Percentiles rank a stretch among this genome's conserved stretches.
These are phyloP conservation scores for Suillus bovinus DNA, from an alignment of 768 basidiomycete species.

Conservation along the genomic window DNA sequence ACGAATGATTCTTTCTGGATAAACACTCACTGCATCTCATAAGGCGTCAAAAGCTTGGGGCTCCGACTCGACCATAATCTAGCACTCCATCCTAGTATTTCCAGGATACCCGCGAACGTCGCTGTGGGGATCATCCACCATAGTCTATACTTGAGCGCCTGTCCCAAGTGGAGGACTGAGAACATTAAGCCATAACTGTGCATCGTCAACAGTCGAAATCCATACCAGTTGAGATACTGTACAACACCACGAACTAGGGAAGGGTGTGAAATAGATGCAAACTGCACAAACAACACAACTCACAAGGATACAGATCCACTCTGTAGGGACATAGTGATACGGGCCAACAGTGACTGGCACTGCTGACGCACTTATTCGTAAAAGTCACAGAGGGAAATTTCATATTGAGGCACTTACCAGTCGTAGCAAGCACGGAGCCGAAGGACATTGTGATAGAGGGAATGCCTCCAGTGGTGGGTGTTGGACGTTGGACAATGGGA, in stretches of 20 bases:
- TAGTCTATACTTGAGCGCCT: constrained; percentile 43
- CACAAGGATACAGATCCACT: too few species aligned
- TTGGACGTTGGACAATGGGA: neutral
- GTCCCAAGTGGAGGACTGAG: constrained; percentile 46
- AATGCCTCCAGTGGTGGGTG: neutral
- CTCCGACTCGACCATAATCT: constrained; percentile 49
- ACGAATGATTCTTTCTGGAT: neutral
- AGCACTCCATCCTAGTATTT: constrained; percentile 57
- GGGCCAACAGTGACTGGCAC: neutral
- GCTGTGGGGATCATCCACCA: constrained; percentile 58
- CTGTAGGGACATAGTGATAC: too few species aligned
- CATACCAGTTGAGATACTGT: too few species aligned
- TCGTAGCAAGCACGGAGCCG: neutral
- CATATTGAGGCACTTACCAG: neutral
- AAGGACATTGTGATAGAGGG: neutral
- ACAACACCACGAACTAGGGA: too few species aligned
- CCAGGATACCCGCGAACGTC: constrained; percentile 47
- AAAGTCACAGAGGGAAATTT: neutral
- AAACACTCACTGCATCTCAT: constrained; percentile 43
- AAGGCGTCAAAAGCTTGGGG: constrained; percentile 29
- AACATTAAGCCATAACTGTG: neutral
- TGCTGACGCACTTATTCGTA: neutral
- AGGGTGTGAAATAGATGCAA: too few species aligned
- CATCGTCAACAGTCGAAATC: too few species aligned
- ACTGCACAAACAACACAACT: too few species aligned